Evolutionary conservation across 2,329 filamentous ascomycete species (phyloP).

Genomic region (Cordyceps militaris): DNA sequence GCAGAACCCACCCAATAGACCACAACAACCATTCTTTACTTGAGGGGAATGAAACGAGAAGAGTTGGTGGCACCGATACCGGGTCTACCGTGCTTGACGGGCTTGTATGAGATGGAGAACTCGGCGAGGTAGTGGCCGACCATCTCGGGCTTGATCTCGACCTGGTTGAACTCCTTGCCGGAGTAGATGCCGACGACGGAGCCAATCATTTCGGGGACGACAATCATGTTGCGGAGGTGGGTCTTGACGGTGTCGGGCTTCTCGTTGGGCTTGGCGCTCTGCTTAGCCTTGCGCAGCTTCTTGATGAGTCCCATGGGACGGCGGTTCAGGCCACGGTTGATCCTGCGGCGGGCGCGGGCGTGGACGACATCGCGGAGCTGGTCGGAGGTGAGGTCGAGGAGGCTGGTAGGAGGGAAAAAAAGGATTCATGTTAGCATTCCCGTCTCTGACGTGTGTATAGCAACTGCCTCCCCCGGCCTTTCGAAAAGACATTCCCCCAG

Average conservation of each 20-base stretch:
- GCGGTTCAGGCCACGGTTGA: constrained; percentile 99
- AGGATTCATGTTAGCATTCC: constrained; percentile 10
- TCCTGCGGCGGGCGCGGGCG: constrained; percentile 94
- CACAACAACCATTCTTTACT: constrained; percentile 58
- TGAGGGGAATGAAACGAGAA: constrained; percentile 99
- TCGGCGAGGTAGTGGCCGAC: constrained; percentile 98
- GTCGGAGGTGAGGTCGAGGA: constrained; percentile 97
- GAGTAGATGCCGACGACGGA: constrained; percentile 99
- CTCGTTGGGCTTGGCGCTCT: constrained; percentile 98
- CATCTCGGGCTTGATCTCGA: constrained; percentile 99
- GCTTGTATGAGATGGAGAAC: constrained; percentile 99
- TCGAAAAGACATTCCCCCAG: not conserved
- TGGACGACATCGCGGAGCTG: constrained; percentile 99
- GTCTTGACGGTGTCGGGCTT: constrained; percentile 99
- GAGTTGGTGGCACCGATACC: constrained; percentile 99
- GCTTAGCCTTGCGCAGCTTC: constrained; percentile 99
- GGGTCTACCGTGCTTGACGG: constrained; percentile 99
- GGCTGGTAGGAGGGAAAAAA: constrained; percentile 47
- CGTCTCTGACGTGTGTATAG: not conserved
- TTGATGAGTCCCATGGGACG: constrained; percentile 99
- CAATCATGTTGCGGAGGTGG: constrained; percentile 99
- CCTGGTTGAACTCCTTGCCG: constrained; percentile 99
- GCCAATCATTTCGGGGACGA: constrained; percentile 99
- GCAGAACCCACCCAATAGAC: constrained; percentile 46
- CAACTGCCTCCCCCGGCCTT: not conserved